A percentile compares a stretch with the other conserved stretches of the same genome.
Conservation (phyloP, 2,329 filamentous ascomycete genomes). For the Fusarium sp. region DNA sequence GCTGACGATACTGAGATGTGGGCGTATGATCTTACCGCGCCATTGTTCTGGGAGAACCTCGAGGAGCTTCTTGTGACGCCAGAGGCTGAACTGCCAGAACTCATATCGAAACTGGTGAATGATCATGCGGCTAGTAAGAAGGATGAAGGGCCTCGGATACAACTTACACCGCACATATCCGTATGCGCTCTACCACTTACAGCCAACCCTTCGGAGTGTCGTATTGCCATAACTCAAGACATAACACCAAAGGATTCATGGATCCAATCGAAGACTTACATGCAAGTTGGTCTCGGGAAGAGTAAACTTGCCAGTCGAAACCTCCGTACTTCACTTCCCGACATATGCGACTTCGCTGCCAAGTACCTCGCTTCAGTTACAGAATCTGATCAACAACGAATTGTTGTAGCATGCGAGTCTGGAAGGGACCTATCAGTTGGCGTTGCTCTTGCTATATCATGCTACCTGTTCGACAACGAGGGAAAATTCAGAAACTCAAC, state of each 20-base stretch:
- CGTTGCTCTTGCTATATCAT: constrained; percentile 79
- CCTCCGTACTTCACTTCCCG: constrained; percentile 77
- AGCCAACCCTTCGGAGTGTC: constrained; percentile 49
- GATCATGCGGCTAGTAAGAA: constrained; percentile 36
- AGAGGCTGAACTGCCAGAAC: constrained; percentile 72
- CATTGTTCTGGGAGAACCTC: constrained; percentile 81
- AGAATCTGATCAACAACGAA: constrained; percentile 20
- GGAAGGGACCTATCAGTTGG: constrained; percentile 87
- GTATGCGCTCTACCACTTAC: constrained; percentile 54
- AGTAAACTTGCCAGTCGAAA: constrained; percentile 86
- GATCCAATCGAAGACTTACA: constrained; percentile 55
- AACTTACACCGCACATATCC: constrained; percentile 54
- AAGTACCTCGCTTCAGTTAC: constrained; percentile 50
- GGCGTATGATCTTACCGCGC: constrained; percentile 82
- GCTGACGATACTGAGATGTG: constrained; percentile 96
- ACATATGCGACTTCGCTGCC: constrained; percentile 69
- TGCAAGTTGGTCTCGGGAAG: constrained; percentile 73
- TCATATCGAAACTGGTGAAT: constrained; percentile 62
- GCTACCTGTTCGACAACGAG: constrained; percentile 75
- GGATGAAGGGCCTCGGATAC: constrained; percentile 28
- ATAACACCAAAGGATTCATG: constrained; percentile 60
- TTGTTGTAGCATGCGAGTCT: constrained; percentile 78
- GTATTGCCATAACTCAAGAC: constrained; percentile 59
- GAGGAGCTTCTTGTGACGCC: constrained; percentile 69
- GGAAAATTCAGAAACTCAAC: constrained; percentile 59